phyloP scores from a whole-genome alignment of 2,329 filamentous ascomycete species.

The Diaporthe sp. region DNA sequence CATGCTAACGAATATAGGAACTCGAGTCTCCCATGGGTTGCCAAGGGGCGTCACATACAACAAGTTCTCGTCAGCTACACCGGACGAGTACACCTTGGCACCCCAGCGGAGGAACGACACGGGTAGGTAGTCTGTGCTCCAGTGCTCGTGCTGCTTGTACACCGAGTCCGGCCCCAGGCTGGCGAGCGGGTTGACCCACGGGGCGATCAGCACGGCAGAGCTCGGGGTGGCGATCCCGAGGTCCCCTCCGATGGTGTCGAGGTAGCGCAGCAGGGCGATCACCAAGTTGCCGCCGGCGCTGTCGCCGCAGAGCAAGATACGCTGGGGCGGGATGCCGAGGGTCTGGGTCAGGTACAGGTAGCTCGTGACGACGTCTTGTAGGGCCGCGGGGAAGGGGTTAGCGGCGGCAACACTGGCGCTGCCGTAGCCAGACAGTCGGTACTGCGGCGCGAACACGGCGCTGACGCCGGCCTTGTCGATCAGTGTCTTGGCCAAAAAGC shows the following conservation, averaged over 20 bases:
- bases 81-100: conserved; percentile 47
- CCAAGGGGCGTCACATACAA: neutral
- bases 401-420: neutral
- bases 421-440: conserved; percentile 59
- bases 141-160: conserved; percentile 43
- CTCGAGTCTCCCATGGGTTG: neutral
- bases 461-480: conserved; percentile 48
- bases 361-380: conserved; percentile 60
- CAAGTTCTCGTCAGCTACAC: neutral
- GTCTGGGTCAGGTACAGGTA: conserved; percentile 55
- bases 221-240: conserved; percentile 52
- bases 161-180: conserved; percentile 40
- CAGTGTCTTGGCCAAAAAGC: conserved; percentile 10
- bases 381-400: conserved; percentile 59
- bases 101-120: conserved; percentile 58
- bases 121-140: conserved; percentile 55
- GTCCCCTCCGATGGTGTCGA: conserved; percentile 54
- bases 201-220: conserved; percentile 53
- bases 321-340: conserved; percentile 52
- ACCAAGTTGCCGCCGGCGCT: conserved; percentile 60
- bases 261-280: conserved; percentile 59
- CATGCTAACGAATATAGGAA: conserved; percentile 7
- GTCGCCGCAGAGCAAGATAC: conserved; percentile 61
- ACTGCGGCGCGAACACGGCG: conserved; percentile 59
- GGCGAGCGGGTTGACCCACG: conserved; percentile 43